Percentiles rank a stretch among this genome's conserved stretches.
phyloP scores from a whole-genome alignment of 257 asterid genomes.

The Mentha longifolia region DNA sequence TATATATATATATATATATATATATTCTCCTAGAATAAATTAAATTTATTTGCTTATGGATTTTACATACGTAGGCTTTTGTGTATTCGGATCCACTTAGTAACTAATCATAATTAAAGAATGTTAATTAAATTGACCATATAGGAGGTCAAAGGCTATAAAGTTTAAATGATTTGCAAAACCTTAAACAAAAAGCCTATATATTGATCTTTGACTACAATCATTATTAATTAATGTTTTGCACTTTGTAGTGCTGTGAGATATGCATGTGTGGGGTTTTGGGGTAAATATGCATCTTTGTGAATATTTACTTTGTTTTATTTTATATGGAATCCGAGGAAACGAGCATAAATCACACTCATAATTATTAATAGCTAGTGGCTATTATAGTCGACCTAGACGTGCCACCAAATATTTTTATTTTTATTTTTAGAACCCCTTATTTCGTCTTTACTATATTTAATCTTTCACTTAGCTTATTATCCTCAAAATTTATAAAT shows the following conservation, averaged over 20 bases:
- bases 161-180: conserved; percentile 25
- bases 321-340: too few species aligned
- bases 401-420: too few species aligned
- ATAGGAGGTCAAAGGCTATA: conserved; percentile 28
- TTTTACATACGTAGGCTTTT: too few species aligned
- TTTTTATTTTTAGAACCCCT: conserved; percentile 27
- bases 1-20: too few species aligned
- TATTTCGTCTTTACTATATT: too few species aligned
- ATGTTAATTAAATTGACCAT: background rate
- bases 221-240: conserved; percentile 11
- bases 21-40: background rate
- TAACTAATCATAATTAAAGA: background rate
- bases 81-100: too few species aligned
- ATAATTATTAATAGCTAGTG: too few species aligned
- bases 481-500: too few species aligned
- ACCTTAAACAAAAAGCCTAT: conserved; percentile 20
- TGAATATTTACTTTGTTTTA: background rate
- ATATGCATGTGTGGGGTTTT: background rate
- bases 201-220: background rate
- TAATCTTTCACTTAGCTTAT: too few species aligned
- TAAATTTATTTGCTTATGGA: too few species aligned
- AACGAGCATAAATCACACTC: too few species aligned
- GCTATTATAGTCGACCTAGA: too few species aligned
- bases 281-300: background rate
- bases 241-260: background rate